Conservation (phyloP, 495 filamentous ascomycete genomes). For the Monascus purpureus region DNA sequence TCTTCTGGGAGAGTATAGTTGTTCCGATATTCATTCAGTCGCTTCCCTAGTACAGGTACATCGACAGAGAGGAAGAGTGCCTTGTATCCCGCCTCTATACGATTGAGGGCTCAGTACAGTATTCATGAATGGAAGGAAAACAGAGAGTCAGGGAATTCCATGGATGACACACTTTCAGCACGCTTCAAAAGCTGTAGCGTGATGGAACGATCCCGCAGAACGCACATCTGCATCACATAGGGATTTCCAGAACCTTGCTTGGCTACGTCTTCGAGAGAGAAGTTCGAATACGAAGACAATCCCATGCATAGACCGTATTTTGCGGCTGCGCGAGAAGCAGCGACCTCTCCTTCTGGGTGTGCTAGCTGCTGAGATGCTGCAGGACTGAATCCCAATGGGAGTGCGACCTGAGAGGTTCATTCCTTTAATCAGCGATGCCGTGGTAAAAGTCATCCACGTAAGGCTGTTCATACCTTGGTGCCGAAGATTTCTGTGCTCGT, state of each 20-base stretch:
- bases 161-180: conserved; percentile 69
- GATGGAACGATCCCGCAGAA: conserved; percentile 77
- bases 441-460: too few species aligned
- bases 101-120: too few species aligned
- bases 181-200: conserved; percentile 76
- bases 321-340: conserved; percentile 62
- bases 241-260: conserved; percentile 24
- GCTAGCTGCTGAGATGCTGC: conserved; percentile 80
- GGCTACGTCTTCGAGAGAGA: conserved; percentile 36
- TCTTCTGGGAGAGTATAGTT: conserved; percentile 25
- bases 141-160: too few species aligned
- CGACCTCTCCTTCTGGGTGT: conserved; percentile 69
- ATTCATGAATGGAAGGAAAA: too few species aligned
- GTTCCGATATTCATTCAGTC: conserved; percentile 31
- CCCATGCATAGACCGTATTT: conserved; percentile 55
- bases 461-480: conserved; percentile 14
- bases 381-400: conserved; percentile 80
- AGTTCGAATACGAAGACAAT: conserved; percentile 39
- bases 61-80: conserved; percentile 91
- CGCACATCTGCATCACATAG: conserved; percentile 67
- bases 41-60: conserved; percentile 66
- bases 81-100: conserved; percentile 65
- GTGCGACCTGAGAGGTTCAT: too few species aligned
- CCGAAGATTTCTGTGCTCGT: conserved; percentile 34
- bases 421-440: too few species aligned